Evolutionary conservation across 768 basidiomycete species (phyloP), one percentile per base, ranked within the genome.

Genomic region (Lenzites betulinus): DNA sequence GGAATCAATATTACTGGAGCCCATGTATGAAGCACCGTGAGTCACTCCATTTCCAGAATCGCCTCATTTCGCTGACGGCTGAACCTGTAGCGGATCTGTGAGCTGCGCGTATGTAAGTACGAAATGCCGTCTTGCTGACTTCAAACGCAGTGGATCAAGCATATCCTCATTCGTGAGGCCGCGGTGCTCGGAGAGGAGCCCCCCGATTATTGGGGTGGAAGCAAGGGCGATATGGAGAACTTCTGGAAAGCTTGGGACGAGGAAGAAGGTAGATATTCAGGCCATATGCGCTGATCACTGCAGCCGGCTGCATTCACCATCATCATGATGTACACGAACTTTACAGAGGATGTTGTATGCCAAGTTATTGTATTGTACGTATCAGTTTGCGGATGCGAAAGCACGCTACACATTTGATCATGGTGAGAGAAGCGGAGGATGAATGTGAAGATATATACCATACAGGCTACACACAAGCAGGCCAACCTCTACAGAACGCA

Each of bases 11-110:
- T 75, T 98, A 51, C 77, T 95, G 49, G 93, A 98, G 50, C 81
- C 93, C 0, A 97, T 97, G 95, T 96, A 92, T 69, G 90, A 93
- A 77, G 88, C 88, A 47, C 92, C 93, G 88, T 91, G 73, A 84
- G 89, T 85, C 30, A 39, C 38, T 15, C 38, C 48, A 54, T n/a
- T n/a, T 43, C 44, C 42, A 61, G 60, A 35, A 26, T 50, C 51
- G 39, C 30, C 42, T 55, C 41, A 56, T 46, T 23, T 33, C 11
- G 30, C 39, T 46, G 60, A 55, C 33, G 35, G 28, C 58, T 53
- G n/a, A n/a, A n/a, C n/a, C 53, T 58, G 30, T 61, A 88, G 88
- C 58, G 88, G 88, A 64, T 90, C 89, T 66, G 89, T 89, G 71
- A 71, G 87, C 69, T 9, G 1, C 28, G 12, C 33, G 25, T 33